Evolutionary conservation across 176 grass and related monocot species (phyloP).

Genomic region (Elymus sibiricus): DNA sequence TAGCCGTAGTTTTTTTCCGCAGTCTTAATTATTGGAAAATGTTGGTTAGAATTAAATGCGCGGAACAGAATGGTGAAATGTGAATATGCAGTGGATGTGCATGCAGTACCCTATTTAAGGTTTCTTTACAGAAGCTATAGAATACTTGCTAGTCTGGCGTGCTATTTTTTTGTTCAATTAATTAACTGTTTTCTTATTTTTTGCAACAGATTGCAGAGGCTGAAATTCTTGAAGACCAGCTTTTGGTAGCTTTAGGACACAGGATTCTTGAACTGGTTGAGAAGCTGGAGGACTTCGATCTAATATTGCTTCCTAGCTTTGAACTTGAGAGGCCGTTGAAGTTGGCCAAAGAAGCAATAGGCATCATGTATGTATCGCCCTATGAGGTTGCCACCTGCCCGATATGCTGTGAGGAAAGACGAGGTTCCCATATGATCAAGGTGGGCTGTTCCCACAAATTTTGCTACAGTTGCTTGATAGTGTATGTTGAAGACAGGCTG

Average conservation of each 20-base stretch:
- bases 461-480: conserved; percentile 57
- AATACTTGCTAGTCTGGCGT: not conserved
- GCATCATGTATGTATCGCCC: conserved; percentile 52
- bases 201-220: conserved; percentile 78
- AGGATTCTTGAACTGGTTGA: conserved; percentile 96
- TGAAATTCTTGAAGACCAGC: conserved; percentile 89
- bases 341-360: conserved; percentile 93
- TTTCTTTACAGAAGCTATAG: not conserved
- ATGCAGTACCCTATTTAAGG: not conserved
- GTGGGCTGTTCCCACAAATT: conserved; percentile 65
- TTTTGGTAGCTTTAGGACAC: conserved; percentile 93
- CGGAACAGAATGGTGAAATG: not conserved
- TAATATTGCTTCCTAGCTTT: conserved; percentile 79
- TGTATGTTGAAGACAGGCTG: conserved; percentile 53
- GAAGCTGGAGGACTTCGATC: conserved; percentile 87
- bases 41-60: not conserved
- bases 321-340: conserved; percentile 76
- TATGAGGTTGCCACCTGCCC: conserved; percentile 46
- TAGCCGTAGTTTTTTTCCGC: not conserved
- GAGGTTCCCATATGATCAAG: conserved; percentile 60
- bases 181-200: not conserved
- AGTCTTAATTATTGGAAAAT: not conserved
- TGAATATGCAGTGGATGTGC: not conserved
- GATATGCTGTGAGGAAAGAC: conserved; percentile 63
- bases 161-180: not conserved